Evolutionary conservation across 1,284 basidiomycete genomes (phyloP).

Genomic region (Wallemia hederae): DNA sequence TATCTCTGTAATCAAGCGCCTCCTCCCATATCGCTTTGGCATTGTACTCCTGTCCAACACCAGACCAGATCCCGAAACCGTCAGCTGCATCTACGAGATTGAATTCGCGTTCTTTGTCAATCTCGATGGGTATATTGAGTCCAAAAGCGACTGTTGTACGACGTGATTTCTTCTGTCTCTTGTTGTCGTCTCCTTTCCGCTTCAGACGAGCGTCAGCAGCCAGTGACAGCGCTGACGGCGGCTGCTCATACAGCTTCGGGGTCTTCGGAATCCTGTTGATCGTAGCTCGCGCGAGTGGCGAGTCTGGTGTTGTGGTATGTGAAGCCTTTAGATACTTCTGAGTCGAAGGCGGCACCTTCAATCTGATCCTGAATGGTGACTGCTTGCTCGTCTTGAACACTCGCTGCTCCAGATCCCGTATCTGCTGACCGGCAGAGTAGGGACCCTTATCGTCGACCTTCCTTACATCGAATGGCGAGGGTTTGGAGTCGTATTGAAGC

Average conservation of each 20-base stretch:
- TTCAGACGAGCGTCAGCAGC: not conserved
- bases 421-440: not conserved
- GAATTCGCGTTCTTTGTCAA: not conserved
- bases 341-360: not conserved
- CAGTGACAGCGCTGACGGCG: not conserved
- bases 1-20: not conserved
- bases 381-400: not conserved
- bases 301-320: not conserved
- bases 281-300: not conserved
- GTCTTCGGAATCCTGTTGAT: not conserved
- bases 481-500: not conserved
- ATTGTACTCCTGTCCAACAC: not conserved
- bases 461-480: not conserved
- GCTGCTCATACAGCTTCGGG: not conserved
- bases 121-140: not conserved
- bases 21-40: not conserved
- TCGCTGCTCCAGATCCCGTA: not conserved
- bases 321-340: not conserved
- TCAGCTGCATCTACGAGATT: not conserved
- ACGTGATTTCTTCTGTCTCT: not conserved
- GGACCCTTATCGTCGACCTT: not conserved
- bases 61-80: not conserved
- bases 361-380: not conserved
- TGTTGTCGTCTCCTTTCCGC: not conserved
- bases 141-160: not conserved